These are phyloP conservation scores for Botrytis sinoallii DNA, from an alignment of 2,329 filamentous ascomycete species.

Conservation along the genomic window DNA sequence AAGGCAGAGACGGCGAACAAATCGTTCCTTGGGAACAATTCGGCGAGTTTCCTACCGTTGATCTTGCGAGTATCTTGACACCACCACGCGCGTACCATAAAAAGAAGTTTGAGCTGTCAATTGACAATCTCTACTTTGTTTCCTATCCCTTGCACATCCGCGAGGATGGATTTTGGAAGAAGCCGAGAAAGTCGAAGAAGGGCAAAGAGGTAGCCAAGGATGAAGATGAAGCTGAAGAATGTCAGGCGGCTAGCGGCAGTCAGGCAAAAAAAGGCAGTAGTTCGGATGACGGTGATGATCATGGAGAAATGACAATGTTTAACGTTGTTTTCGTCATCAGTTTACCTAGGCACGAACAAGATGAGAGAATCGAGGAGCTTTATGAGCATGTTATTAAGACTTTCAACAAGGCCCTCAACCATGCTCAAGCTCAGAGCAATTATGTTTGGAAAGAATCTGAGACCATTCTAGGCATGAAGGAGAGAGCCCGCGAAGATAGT, in stretches of 20 bases:
- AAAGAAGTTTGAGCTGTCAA: constrained; percentile 73
- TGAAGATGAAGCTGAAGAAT: constrained; percentile 22
- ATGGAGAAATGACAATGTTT: constrained; percentile 81
- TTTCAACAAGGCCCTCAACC: constrained; percentile 87
- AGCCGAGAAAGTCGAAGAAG: constrained; percentile 46
- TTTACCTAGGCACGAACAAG: constrained; percentile 73
- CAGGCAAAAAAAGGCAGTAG: constrained; percentile 32
- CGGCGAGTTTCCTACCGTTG: constrained; percentile 69
- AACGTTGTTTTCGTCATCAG: constrained; percentile 92
- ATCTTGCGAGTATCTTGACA: constrained; percentile 76
- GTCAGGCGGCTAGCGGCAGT: constrained; percentile 16
- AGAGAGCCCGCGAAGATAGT: constrained; percentile 70
- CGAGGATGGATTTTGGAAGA: constrained; percentile 74
- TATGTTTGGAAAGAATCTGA: constrained; percentile 93
- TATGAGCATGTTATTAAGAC: constrained; percentile 90
- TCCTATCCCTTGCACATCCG: constrained; percentile 82
- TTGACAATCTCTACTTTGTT: constrained; percentile 76
- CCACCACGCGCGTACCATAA: constrained; percentile 76
- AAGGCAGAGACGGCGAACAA: constrained; percentile 54
- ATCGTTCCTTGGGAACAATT: constrained; percentile 69
- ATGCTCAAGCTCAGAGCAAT: constrained; percentile 83
- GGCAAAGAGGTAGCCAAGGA: constrained; percentile 30
- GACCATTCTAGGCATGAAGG: constrained; percentile 74
- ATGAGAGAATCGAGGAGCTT: constrained; percentile 70
- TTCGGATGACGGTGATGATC: constrained; percentile 31